A percentile compares a stretch with the other conserved stretches of the same genome.
Conservation (phyloP, 768 basidiomycete genomes). For the Tulasnella sp. region DNA sequence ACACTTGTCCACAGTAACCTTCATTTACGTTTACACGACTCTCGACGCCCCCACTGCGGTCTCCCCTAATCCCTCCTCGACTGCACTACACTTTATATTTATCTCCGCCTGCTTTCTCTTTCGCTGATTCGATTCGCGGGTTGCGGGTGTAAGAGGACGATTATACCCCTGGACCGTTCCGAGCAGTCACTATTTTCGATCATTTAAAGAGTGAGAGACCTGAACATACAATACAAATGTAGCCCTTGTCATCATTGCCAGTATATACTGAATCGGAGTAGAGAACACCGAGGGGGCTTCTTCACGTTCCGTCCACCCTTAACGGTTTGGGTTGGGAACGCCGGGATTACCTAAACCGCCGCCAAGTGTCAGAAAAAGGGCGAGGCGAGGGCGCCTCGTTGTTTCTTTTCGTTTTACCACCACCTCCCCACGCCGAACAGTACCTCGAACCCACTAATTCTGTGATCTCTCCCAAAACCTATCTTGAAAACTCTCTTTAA, state of each 20-base stretch:
- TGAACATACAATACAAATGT: conserved; percentile 15
- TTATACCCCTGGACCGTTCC: conserved; percentile 9
- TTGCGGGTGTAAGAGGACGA: conserved; percentile 7
- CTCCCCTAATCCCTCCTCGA: not conserved
- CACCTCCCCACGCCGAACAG: not conserved
- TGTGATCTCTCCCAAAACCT: not conserved
- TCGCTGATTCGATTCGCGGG: conserved; percentile 4
- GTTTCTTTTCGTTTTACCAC: not conserved
- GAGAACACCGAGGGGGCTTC: not conserved
- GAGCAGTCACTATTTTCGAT: conserved; percentile 15
- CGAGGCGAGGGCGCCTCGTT: not conserved
- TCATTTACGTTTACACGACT: not conserved
- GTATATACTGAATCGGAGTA: conserved; percentile 1
- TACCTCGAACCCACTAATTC: not conserved
- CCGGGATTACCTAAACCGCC: conserved; percentile 11
- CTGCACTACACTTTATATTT: not conserved
- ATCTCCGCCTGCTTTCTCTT: not conserved
- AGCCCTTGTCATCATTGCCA: conserved; percentile 3
- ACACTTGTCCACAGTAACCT: not conserved
- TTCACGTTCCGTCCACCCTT: not conserved
- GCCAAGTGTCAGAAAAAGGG: not conserved
- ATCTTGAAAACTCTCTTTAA: not conserved
- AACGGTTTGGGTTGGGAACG: not conserved
- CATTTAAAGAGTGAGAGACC: conserved; percentile 9
- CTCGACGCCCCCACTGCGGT: not conserved